Conservation (phyloP, 208 protist species). For the Leishmania mexicana region DNA sequence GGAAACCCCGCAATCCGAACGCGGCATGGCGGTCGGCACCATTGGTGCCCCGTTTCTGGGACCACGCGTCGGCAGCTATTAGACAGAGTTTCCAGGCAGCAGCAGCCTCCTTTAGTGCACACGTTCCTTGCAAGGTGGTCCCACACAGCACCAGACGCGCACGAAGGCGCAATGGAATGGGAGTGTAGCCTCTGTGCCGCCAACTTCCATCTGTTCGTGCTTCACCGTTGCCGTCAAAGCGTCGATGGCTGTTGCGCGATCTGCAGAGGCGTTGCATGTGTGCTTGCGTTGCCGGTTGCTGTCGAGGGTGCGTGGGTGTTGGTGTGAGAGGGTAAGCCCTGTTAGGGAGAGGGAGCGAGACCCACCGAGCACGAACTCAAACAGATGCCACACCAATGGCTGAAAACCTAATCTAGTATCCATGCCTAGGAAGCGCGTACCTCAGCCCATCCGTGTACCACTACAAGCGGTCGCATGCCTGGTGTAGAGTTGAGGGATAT, state of each 20-base stretch:
- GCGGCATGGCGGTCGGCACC: constrained; percentile 68
- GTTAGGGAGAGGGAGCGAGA: not conserved
- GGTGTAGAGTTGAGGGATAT: not conserved
- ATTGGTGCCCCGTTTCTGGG: constrained; percentile 73
- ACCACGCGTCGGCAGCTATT: constrained; percentile 37
- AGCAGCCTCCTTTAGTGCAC: not conserved
- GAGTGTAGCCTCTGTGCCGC: not conserved
- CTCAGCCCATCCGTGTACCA: not conserved
- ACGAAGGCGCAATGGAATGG: not conserved
- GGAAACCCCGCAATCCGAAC: constrained; percentile 79
- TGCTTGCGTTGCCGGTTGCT: not conserved
- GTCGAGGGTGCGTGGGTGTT: not conserved
- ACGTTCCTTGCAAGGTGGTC: not conserved
- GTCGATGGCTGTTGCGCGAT: not conserved
- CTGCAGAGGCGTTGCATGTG: not conserved
- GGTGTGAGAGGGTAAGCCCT: not conserved
- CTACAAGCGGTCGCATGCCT: not conserved
- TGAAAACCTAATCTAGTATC: not conserved
- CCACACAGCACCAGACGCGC: not conserved
- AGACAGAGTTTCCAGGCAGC: not conserved
- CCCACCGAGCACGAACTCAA: not conserved
- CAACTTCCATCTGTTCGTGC: not conserved
- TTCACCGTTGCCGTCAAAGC: not conserved
- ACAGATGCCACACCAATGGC: not conserved
- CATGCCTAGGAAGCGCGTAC: not conserved